Percentiles rank a stretch among this genome's conserved stretches.
Conservation (phyloP, 2,329 filamentous ascomycete species). For the Chaetomium globosum region DNA sequence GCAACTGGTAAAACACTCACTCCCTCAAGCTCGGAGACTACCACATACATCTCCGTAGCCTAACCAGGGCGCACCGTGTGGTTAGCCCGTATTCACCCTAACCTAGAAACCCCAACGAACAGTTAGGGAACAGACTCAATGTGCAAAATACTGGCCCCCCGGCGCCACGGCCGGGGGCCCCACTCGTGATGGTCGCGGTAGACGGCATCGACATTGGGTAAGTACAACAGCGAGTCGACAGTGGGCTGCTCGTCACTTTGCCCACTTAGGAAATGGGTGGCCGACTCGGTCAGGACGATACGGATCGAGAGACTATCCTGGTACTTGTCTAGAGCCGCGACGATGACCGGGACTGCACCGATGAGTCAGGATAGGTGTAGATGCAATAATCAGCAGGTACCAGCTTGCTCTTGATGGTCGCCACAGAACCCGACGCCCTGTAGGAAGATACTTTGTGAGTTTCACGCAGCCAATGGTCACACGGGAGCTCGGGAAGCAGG, state of each 20-base stretch:
- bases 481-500: not conserved
- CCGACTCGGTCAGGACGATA: constrained; percentile 76
- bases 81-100: not conserved
- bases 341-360: constrained; percentile 56
- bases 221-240: constrained; percentile 57
- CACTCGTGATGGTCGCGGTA: constrained; percentile 88
- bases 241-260: constrained; percentile 77
- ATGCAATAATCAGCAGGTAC: not conserved
- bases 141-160: constrained; percentile 80
- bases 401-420: constrained; percentile 37
- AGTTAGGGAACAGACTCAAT: constrained; percentile 62
- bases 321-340: constrained; percentile 55
- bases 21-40: no score
- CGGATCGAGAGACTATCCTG: constrained; percentile 71
- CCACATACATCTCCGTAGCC: constrained; percentile 31
- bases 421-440: constrained; percentile 37
- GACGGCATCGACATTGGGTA: constrained; percentile 76
- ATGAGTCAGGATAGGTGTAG: not conserved
- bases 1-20: not conserved
- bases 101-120: not conserved
- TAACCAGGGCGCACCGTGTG: not conserved
- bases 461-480: not conserved
- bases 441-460: not conserved
- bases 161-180: constrained; percentile 70
- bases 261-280: constrained; percentile 73